Evolutionary conservation across 805 yeast species (phyloP).

Genomic region (Ascoidea rubescens): DNA sequence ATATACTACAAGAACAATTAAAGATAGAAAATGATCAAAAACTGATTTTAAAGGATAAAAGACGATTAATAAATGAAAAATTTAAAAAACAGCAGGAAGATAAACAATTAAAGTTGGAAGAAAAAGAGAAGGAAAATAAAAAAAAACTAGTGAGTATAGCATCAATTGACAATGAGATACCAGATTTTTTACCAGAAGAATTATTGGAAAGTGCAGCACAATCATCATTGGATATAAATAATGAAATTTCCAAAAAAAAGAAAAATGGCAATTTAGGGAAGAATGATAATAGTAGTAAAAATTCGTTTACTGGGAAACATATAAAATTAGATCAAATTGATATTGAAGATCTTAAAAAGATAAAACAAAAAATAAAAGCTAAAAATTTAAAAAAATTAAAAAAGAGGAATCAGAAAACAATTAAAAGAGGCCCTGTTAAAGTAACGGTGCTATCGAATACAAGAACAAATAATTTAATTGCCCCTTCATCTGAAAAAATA

Average conservation of each 20-base stretch:
- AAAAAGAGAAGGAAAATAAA: neutral
- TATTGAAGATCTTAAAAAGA: constrained; percentile 10
- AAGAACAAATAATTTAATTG: constrained; percentile 14
- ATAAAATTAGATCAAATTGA: constrained; percentile 20
- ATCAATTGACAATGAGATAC: neutral
- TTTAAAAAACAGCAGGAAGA: neutral
- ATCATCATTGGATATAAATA: neutral
- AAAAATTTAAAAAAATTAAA: constrained; percentile 21
- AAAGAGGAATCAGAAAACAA: constrained; percentile 16
- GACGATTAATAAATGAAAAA: neutral
- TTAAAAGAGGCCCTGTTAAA: constrained; percentile 27
- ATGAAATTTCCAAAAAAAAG: neutral
- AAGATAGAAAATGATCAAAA: neutral
- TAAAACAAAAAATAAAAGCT: constrained; percentile 11
- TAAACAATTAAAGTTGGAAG: neutral
- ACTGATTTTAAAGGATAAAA: neutral
- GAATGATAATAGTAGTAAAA: too few relatives aligned
- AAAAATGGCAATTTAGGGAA: neutral
- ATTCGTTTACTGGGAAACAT: constrained; percentile 18
- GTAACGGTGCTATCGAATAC: constrained; percentile 20
- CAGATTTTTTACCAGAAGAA: neutral
- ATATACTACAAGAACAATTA: neutral
- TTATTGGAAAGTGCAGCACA: neutral
- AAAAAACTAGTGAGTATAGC: too few relatives aligned
- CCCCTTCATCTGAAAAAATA: constrained; percentile 15